Percentiles rank a stretch among this genome's conserved stretches.
Evolutionary conservation across 441 rosid species (phyloP).

Genomic region (Melastoma candidum): DNA sequence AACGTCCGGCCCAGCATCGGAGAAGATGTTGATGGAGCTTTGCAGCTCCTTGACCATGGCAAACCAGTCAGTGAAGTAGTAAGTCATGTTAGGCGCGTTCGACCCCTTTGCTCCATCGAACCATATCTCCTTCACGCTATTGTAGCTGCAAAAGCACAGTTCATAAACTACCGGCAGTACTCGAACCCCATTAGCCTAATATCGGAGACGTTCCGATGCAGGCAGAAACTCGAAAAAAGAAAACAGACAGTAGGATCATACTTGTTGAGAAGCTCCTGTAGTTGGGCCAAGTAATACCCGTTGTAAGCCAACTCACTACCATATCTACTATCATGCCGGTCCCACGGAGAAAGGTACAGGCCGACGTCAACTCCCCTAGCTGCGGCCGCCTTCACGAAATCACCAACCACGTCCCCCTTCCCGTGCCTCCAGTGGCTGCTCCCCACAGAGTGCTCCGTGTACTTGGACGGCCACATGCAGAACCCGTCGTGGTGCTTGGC

Average conservation of each 20-base stretch:
- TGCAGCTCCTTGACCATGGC: slow-evolving; percentile 68
- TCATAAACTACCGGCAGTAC: no score
- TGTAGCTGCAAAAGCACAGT: slow-evolving; percentile 27
- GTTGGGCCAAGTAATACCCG: slow-evolving; percentile 58
- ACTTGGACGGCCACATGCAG: slow-evolving; percentile 64
- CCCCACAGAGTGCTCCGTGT: slow-evolving; percentile 51
- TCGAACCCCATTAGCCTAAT: no score
- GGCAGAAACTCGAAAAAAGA: no score
- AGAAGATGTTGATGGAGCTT: slow-evolving; percentile 57
- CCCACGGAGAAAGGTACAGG: slow-evolving; percentile 69
- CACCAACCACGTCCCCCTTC: slow-evolving; percentile 51
- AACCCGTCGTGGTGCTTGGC: slow-evolving; percentile 83
- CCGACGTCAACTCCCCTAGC: slow-evolving; percentile 42
- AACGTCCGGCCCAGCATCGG: slow-evolving; percentile 64
- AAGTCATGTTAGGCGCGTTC: slow-evolving; percentile 51
- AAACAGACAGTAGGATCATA: slow-evolving; percentile 3
- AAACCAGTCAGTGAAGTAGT: slow-evolving; percentile 60
- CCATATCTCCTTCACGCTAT: slow-evolving; percentile 56
- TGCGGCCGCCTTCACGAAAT: slow-evolving; percentile 35
- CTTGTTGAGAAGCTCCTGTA: slow-evolving; percentile 54
- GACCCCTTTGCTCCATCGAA: slow-evolving; percentile 65
- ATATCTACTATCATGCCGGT: slow-evolving; percentile 57
- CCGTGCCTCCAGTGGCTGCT: slow-evolving; percentile 50
- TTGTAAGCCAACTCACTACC: slow-evolving; percentile 50
- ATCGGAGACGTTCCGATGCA: no score